Conservation (phyloP, 495 filamentous ascomycete species). For the Neurospora pannonica region DNA sequence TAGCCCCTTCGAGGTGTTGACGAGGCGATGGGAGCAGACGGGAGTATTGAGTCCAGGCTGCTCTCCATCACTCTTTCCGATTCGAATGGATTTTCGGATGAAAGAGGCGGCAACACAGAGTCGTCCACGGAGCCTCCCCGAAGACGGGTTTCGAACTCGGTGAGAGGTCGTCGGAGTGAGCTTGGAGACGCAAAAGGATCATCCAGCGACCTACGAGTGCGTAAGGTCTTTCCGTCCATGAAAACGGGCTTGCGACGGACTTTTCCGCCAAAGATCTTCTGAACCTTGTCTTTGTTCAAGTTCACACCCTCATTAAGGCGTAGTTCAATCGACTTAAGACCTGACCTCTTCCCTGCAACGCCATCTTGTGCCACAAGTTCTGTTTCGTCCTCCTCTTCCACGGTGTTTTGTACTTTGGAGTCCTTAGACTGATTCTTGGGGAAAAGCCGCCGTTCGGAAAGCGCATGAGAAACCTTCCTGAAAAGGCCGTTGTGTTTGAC, state of each 20-base stretch:
- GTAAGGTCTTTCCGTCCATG: slow-evolving; percentile 11
- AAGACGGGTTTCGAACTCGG: slow-evolving; percentile 11
- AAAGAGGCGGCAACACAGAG: slow-evolving; percentile 1
- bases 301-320: slow-evolving; percentile 21
- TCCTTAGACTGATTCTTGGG: neutral
- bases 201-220: slow-evolving; percentile 9
- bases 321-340: slow-evolving; percentile 9
- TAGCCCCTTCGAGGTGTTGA: slow-evolving; percentile 4
- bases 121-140: slow-evolving; percentile 2
- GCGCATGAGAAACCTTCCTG: neutral
- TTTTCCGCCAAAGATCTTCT: slow-evolving; percentile 11
- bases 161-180: neutral
- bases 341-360: neutral
- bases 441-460: neutral
- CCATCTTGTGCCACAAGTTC: neutral
- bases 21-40: neutral
- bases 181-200: slow-evolving; percentile 24
- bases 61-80: slow-evolving; percentile 5
- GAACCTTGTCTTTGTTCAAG: slow-evolving; percentile 14
- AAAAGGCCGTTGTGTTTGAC: neutral
- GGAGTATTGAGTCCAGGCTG: slow-evolving; percentile 2
- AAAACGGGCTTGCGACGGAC: slow-evolving; percentile 17
- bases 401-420: neutral
- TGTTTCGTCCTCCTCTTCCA: neutral
- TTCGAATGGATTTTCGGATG: slow-evolving; percentile 7